phyloP scores from a whole-genome alignment of 1,284 basidiomycete species.

The Somion occarium region DNA sequence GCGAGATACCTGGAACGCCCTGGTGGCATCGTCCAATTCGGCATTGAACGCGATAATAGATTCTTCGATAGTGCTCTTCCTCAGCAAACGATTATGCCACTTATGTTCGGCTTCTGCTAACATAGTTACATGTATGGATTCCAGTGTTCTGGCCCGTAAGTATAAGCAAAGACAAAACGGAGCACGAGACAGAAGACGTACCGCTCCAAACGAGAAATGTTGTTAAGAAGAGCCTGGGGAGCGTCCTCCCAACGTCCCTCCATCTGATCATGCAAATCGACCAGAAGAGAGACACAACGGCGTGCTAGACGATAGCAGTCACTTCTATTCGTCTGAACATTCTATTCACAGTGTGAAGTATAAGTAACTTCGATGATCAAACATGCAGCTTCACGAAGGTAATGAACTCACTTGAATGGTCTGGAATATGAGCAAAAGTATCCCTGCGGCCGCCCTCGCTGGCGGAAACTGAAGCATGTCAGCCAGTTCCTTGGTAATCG shows the following conservation, averaged over 20 bases:
- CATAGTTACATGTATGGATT: constrained; percentile 17
- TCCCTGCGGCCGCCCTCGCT: constrained; percentile 16
- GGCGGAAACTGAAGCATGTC: constrained; percentile 19
- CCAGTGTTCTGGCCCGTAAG: constrained; percentile 13
- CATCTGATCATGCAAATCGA: constrained; percentile 16
- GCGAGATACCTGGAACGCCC: constrained; percentile 18
- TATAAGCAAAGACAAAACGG: neutral
- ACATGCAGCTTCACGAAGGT: neutral
- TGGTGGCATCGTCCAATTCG: constrained; percentile 18
- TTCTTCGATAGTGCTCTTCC: constrained; percentile 19
- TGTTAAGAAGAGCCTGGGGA: constrained; percentile 12
- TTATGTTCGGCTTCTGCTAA: constrained; percentile 14
- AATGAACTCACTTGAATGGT: constrained; percentile 12
- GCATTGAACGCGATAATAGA: constrained; percentile 15
- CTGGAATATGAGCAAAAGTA: constrained; percentile 15
- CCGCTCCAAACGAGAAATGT: constrained; percentile 17
- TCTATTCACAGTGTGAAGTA: neutral
- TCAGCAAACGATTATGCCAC: constrained; percentile 18
- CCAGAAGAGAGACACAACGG: constrained; percentile 13
- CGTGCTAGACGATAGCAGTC: constrained; percentile 16
- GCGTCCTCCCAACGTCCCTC: constrained; percentile 18
- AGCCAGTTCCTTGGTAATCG: constrained; percentile 11
- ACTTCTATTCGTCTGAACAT: constrained; percentile 15
- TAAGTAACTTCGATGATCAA: neutral
- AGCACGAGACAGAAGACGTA: too few species aligned